Base-by-base conservation (phyloP, 495 filamentous ascomycete genomes). In the Niebla homalea region DNA sequence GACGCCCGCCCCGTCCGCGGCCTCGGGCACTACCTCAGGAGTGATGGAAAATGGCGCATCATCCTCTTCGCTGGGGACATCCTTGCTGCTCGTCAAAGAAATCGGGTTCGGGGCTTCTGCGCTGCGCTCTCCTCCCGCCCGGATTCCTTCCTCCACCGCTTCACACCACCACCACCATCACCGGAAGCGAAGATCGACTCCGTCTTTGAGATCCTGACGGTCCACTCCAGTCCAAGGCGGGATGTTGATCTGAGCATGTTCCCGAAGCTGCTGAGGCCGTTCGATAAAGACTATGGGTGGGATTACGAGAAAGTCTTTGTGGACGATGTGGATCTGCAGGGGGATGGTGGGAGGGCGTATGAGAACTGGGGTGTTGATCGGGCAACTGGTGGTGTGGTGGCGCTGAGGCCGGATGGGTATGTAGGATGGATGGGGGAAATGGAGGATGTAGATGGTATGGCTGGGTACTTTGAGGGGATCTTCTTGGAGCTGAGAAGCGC, bases 291-390 rank as follows among this genome's bases (percentile, higher is more conserved):
- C 54, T 60, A 62, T 0, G 81, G 81, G 11, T 83, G 79, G 67
- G 80, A 81, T 52, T 85, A 83, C 47, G 69, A 73, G 35, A 79
- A 79, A 56, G 70, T 85, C 12, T 84, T 77, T 60, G 79, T 74
- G 18, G 83, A 87, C 58, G 78, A 77, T 53, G 63, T 57, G 51
- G 75, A 68, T 36, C 73, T 75, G 52, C 74, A 82, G 58, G 72
- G 81, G 48, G 74, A 71, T 0, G 67, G 75, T 51, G 82, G 80
- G 0, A 62, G 78, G 49, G 81, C 80, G 1, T 86, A 87, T 58
- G 65, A 67, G 19, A 73, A 68, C 3, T 83, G 77, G 46, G 85
- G 80, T 0, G 73, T 88, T 10, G 70, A 84, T 58, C 60, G 56
- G 22, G 67, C 73, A 39, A 63, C 60, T 18, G 84, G 84, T 0